Conservation (phyloP, 2,329 filamentous ascomycete genomes). For the Magnaporthales sp. region DNA sequence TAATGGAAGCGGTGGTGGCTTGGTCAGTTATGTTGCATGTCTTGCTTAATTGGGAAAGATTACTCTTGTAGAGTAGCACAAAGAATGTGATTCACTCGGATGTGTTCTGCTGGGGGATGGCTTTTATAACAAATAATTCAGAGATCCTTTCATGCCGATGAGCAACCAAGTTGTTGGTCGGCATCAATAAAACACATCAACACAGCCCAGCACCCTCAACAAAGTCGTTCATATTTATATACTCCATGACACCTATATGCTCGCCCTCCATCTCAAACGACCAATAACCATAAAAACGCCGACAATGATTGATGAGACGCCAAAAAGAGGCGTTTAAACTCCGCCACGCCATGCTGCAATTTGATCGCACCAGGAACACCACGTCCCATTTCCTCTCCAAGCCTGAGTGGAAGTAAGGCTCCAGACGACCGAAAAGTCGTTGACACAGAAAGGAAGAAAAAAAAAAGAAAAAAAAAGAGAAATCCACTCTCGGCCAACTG, state of each 20-base stretch:
- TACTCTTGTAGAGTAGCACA: no score
- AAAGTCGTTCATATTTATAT: not conserved
- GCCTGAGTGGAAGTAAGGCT: not conserved
- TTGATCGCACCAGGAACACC: not conserved
- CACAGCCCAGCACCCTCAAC: not conserved
- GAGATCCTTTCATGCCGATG: no score
- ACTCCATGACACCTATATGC: not conserved
- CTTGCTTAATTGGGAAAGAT: no score
- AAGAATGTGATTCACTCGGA: no score
- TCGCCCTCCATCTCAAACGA: not conserved
- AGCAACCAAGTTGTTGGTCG: no score
- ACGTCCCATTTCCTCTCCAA: not conserved
- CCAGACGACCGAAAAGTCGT: not conserved
- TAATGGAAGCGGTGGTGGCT: no score
- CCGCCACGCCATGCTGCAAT: conserved; percentile 3
- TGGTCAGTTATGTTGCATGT: no score
- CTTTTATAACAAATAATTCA: no score
- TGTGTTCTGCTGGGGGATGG: no score
- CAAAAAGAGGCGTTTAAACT: not conserved
- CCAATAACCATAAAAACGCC: not conserved
- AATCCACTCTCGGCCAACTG: no score
- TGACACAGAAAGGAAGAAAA: not conserved
- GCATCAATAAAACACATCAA: no score
- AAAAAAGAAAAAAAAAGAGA: not conserved
- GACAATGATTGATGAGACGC: not conserved